Base-by-base conservation (phyloP, 371 early-diverging fungal genomes). In the Mortierella sp. region DNA sequence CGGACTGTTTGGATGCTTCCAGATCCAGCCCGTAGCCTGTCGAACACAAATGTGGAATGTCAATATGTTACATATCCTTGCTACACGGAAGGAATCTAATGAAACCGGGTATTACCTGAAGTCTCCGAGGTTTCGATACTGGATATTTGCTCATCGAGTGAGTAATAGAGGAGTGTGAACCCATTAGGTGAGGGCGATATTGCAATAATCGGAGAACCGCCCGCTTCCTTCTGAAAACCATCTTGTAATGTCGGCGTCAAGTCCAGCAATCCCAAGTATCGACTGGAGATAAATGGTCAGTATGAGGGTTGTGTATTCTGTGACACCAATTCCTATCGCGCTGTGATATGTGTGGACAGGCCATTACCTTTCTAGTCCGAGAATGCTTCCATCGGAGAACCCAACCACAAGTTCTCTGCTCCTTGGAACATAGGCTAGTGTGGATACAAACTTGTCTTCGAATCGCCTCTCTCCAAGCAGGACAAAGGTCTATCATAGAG, bases 401-500 rank as follows among this genome's bases (percentile, higher is more conserved):
- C 76, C 76, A 0, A 68, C 40, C 5, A 68, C 50, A 10, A 76
- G 44, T 22, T 76, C 76, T 43, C 76, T 55, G 22, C 50, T 76
- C 43, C 69, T 48, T 3, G 63, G 69, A 4, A 76, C 59, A 37
- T 28, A 60, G 1, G 63, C 28, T 25, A 76, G 17, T 16, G 76
- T 45, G 5, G 76, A 61, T 14, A 76, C 47, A 49, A 76, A 76
- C 55, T 68, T 76, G 31, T 64, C 47, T 22, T 49, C 57, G 51
- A 76, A 76, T 19, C 52, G 54, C 1, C 69, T 56, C 40, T 76
- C 76, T 34, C 76, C 76, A 6, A 64, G 37, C 60, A 76, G 41
- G 22, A 64, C 76, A 58, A 76, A 76, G 17, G 69, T 58, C 76
- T 76, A 55, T 53, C n/a, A n/a, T n/a, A n/a, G n/a, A n/a, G n/a